Conservation (phyloP, 257 asterid species). For the Petunia secreta region DNA sequence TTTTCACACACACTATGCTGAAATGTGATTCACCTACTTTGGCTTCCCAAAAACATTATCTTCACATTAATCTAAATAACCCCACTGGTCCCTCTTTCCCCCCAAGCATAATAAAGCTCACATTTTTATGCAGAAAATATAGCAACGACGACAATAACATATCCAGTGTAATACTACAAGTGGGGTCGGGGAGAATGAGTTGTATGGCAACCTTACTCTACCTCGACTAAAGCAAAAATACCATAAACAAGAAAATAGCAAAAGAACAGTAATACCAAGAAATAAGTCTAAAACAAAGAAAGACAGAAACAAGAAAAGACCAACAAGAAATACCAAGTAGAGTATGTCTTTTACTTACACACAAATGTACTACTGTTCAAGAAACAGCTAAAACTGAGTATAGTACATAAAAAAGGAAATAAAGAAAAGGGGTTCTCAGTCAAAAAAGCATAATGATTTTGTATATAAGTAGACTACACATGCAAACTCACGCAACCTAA, state of each 20-base stretch:
- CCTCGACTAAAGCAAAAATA: neutral
- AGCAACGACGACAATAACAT: conserved; percentile 3
- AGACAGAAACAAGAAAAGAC: conserved; percentile 37
- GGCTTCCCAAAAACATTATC: conserved; percentile 26
- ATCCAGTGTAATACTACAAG: too few species aligned
- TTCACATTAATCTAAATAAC: conserved; percentile 14
- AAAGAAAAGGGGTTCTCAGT: conserved; percentile 34
- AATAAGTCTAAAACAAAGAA: conserved; percentile 48
- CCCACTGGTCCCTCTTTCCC: conserved; percentile 25
- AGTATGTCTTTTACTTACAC: conserved; percentile 26
- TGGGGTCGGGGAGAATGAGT: too few species aligned
- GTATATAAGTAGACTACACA: neutral
- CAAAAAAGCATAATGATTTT: conserved; percentile 44
- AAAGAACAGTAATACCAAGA: conserved; percentile 33
- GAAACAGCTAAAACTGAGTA: conserved; percentile 51
- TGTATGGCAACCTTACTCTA: too few species aligned
- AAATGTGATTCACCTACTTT: conserved; percentile 21
- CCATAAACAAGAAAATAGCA: conserved; percentile 31
- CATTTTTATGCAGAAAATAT: conserved; percentile 11
- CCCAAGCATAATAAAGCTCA: conserved; percentile 12
- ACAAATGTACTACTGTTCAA: conserved; percentile 39
- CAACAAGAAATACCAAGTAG: conserved; percentile 35
- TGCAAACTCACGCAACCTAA: conserved; percentile 7
- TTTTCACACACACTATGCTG: neutral
- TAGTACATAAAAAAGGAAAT: conserved; percentile 40